phyloP scores from a whole-genome alignment of 805 yeast genomes.

The Sugiyamaella boreocaroliniensis region DNA sequence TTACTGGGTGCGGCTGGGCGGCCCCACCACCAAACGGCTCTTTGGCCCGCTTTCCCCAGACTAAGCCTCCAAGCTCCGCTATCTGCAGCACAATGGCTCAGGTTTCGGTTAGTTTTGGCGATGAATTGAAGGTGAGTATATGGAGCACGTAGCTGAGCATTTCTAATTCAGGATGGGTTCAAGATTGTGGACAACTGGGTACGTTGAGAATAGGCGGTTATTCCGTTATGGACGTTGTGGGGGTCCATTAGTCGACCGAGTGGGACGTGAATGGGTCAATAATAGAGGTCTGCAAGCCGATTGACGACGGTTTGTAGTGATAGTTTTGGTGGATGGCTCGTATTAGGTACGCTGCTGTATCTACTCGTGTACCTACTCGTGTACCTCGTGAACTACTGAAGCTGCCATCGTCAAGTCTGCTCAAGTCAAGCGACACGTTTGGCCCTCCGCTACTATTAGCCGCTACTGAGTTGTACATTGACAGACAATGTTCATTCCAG shows the following conservation, averaged over 20 bases:
- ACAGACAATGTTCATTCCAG: too few relatives aligned
- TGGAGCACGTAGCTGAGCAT: not conserved
- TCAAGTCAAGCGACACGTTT: too few relatives aligned
- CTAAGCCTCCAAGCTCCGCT: not conserved
- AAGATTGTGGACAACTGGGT: constrained; percentile 77
- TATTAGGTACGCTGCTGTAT: too few relatives aligned
- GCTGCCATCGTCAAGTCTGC: too few relatives aligned
- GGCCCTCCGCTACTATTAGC: too few relatives aligned
- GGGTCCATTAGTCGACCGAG: too few relatives aligned
- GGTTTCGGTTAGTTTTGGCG: constrained; percentile 26
- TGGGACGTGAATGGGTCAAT: too few relatives aligned
- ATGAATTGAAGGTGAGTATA: constrained; percentile 26
- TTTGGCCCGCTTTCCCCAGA: not conserved
- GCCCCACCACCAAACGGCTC: not conserved
- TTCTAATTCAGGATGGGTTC: constrained; percentile 56
- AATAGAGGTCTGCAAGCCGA: not conserved
- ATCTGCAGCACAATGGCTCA: constrained; percentile 8
- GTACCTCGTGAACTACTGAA: too few relatives aligned
- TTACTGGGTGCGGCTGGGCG: not conserved
- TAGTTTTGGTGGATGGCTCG: too few relatives aligned
- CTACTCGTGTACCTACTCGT: too few relatives aligned
- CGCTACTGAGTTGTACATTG: too few relatives aligned
- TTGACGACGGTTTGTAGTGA: not conserved
- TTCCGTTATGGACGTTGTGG: too few relatives aligned
- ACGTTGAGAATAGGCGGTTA: constrained; percentile 6